A percentile compares a stretch with the other conserved stretches of the same genome.
Evolutionary conservation across 495 filamentous ascomycete species (phyloP).

Genomic region (Annulohypoxylon stygium): DNA sequence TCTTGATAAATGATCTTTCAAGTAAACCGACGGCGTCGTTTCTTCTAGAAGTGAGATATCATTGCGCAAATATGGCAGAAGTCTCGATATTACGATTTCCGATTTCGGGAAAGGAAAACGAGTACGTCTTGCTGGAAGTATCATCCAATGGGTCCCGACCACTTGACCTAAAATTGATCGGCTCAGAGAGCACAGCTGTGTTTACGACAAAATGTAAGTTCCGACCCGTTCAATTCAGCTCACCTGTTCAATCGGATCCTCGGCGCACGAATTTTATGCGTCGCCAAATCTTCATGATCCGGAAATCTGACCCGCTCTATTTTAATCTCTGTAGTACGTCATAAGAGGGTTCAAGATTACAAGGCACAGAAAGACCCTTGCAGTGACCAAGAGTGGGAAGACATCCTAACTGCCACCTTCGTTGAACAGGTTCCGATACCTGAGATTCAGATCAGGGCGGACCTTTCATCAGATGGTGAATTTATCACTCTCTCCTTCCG

Average conservation of each 20-base stretch:
- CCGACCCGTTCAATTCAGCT: constrained; percentile 6
- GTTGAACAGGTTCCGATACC: constrained; percentile 52
- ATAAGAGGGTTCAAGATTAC: constrained; percentile 49
- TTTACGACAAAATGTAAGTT: constrained; percentile 49
- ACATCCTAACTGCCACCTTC: constrained; percentile 56
- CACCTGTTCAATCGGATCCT: constrained; percentile 17
- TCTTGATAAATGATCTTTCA: background rate
- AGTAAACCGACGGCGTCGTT: background rate
- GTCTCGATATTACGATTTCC: constrained; percentile 44
- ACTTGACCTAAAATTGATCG: constrained; percentile 49
- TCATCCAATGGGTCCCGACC: constrained; percentile 46
- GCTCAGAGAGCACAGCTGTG: constrained; percentile 50
- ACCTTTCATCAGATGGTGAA: constrained; percentile 47
- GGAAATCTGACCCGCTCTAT: constrained; percentile 33
- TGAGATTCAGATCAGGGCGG: constrained; percentile 60
- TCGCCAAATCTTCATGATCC: constrained; percentile 13
- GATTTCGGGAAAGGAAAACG: constrained; percentile 44
- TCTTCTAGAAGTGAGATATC: background rate
- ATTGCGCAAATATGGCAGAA: constrained; percentile 38
- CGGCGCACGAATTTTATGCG: constrained; percentile 34
- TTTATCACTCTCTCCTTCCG: constrained; percentile 58
- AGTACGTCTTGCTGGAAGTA: constrained; percentile 44
- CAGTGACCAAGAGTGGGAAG: constrained; percentile 61
- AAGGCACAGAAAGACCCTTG: constrained; percentile 52
- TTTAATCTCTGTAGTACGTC: constrained; percentile 47